Base-by-base conservation (phyloP, 441 rosid genomes). In the Brassica balearica region DNA sequence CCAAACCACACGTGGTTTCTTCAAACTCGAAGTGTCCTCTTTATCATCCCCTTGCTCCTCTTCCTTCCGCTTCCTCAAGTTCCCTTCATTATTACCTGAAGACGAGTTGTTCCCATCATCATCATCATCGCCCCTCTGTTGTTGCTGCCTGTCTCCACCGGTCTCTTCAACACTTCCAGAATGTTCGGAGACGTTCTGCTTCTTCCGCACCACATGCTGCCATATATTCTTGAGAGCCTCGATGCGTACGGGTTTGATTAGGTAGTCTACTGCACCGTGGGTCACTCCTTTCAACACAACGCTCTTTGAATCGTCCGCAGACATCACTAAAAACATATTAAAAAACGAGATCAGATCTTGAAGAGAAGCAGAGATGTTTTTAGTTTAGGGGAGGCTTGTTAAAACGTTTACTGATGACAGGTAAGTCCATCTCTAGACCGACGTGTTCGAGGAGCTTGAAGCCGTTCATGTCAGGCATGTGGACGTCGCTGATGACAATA, bases 381-480 rank as follows among this genome's bases (percentile, higher is more conserved):
- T 10, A 58, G 3, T 25, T 25, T 25, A 15, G 15, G 15, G 7
- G 77, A 29, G 34, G 34, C 1, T 61, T 36, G 5, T 3, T 63
- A 6, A 2, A 32, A 65, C 97, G 72, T 87, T 34, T 6, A 95
- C 99, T 93, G 74, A 95, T 93, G 65, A 95, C 99, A 6, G 99
- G 97, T 72, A 95, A 89, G 80, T 95, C 97, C 98, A 95, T 95
- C 85, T 93, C 97, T 48, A 91, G 74, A 56, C 96, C 96, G 29
- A 95, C 85, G 36, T 73, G 81, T 46, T 91, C 98, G 0, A 93
- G 95, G 34, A 93, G 98, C 68, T 95, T 88, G 85, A 95, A 95
- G 8, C 98, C 99, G 72, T 95, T 95, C 98, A 93, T 92, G 76
- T 95, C 98, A 4, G 99, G 99, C 99, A 95, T 93, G 76, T 95